Base-by-base conservation (phyloP, 2,329 filamentous ascomycete genomes). In the Penicillium psychrosexuale region DNA sequence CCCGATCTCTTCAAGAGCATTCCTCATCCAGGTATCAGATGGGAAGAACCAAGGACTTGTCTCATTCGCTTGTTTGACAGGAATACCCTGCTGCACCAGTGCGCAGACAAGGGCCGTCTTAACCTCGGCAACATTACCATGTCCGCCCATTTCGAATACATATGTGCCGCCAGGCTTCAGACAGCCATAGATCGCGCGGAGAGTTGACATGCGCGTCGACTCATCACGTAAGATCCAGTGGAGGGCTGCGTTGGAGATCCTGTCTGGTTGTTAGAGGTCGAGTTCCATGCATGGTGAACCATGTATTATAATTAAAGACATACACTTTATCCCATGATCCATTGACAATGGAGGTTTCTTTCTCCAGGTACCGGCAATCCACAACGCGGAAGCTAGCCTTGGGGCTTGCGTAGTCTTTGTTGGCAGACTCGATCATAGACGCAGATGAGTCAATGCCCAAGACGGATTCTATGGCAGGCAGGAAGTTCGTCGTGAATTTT, bases 1-100 rank as follows among this genome's bases (percentile, higher is more conserved):
- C 0, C 77, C 78, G 3, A 69, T 63, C 3, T 66, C 56, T 46
- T 71, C 64, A 33, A 81, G 61, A 3, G 68, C 65, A 15, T 57
- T 52, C 38, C 62, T 61, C 68, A 83, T 80, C 84, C 84, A 87
- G 0, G 60, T 68, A 64, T 85, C 84, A 59, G 86, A 84, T 0
- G 87, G 85, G 68, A 90, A 90, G 70, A 88, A 90, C 87, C 87
- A 90, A 5, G 87, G 87, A 57, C 81, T 80, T 0, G 74, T 77
- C 13, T 76, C 78, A 19, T 75, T 58, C 0, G 82, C 82, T 9
- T 73, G 70, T n/a, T 73, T 64, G 1, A 86, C 60, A 0, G 82
- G 75, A 0, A 84, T 67, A 1, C 82, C 80, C 1, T 80, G 76
- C 15, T 77, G 67, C 2, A 73, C 69, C 1, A 87, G 73, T 1